Base-by-base conservation (phyloP, 73 alveolate species). In the Durusdinium trenchii region DNA sequence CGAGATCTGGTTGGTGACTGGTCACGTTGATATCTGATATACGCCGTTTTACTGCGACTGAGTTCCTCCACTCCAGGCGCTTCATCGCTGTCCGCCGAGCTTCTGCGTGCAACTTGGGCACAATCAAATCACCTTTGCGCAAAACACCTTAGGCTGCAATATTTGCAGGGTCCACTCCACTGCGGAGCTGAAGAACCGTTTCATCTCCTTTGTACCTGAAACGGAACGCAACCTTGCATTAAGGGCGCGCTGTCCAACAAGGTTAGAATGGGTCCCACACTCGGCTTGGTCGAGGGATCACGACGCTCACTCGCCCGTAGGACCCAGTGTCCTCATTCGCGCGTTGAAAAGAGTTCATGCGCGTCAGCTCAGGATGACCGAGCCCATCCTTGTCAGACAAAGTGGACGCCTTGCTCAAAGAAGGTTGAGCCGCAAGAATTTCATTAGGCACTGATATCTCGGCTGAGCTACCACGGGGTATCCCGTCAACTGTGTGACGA, bases 401-500 rank as follows among this genome's bases (percentile, higher is more conserved):
- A 61, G 95, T 61, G 42, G 95, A 87, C 47, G 67, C 95, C 95
- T 87, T 4, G 35, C 47, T 52, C 28, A 1, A 67, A n/a, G 3
- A 67, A 18, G 16, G 81, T 67, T 2, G 16, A 32, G 81, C 81
- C 36, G 32, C 0, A 42, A n/a, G 1, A 42, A 10, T 32, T 67
- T 18, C 26, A 18, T 28, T 52, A 36, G 5, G 30, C 30, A 45
- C 38, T 6, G 42, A 18, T 16, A 64, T 6, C 10, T 64, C 82
- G 2, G 38, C 67, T 75, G 9, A 47, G 96, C 73, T 18, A 54
- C 96, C 14, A 90, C 86, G 3, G 96, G 96, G 43, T 90, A 90
- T 40, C 96, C 96, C 4, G 96, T 67, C 87, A 90, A 42, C 47
- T 90, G 96, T 57, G 96, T 90, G 5, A 73, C 96, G 38, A 90